Percentiles rank a stretch among this genome's conserved stretches.
Evolutionary conservation across 352 stramenopile genomes (phyloP).

Genomic region (Globisporangium cystogenes): DNA sequence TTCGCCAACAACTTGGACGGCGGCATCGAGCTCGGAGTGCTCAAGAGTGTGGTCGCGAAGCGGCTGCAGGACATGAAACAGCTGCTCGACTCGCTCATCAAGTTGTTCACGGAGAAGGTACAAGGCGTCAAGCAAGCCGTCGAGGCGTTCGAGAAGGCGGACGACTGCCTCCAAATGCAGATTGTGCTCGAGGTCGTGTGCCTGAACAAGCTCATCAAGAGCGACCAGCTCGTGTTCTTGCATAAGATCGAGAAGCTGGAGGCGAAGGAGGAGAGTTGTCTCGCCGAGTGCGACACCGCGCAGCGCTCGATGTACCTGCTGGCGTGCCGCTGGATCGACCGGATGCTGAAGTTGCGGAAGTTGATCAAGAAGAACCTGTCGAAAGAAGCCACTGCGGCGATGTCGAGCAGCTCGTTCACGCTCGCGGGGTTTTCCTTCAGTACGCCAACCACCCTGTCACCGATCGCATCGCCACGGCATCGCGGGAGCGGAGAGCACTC

Average conservation of each 20-base stretch:
- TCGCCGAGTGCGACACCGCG: constrained; percentile 38
- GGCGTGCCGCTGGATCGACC: constrained; percentile 70
- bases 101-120: constrained; percentile 58
- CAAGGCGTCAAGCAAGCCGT: constrained; percentile 51
- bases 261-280: constrained; percentile 20
- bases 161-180: constrained; percentile 42
- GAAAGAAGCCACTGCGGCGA: constrained; percentile 20
- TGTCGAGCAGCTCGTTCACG: constrained; percentile 36
- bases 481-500: constrained; percentile 17
- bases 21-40: constrained; percentile 18
- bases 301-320: constrained; percentile 61
- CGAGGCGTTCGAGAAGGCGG: constrained; percentile 48
- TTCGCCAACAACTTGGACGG: constrained; percentile 1
- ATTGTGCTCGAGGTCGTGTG: constrained; percentile 68
- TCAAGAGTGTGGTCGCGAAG: constrained; percentile 19
- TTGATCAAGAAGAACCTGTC: constrained; percentile 57
- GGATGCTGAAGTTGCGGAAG: constrained; percentile 66
- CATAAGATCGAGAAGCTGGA: constrained; percentile 36
- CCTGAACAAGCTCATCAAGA: constrained; percentile 38
- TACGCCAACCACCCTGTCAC: constrained; percentile 35
- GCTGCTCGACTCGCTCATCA: constrained; percentile 37
- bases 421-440: constrained; percentile 50
- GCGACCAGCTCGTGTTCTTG: constrained; percentile 32
- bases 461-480: constrained; percentile 33
- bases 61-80: constrained; percentile 25